Percentiles rank a stretch among this genome's conserved stretches.
phyloP scores from a whole-genome alignment of 192 early-diverging fungal genomes.

The Backusella liffmaniae region DNA sequence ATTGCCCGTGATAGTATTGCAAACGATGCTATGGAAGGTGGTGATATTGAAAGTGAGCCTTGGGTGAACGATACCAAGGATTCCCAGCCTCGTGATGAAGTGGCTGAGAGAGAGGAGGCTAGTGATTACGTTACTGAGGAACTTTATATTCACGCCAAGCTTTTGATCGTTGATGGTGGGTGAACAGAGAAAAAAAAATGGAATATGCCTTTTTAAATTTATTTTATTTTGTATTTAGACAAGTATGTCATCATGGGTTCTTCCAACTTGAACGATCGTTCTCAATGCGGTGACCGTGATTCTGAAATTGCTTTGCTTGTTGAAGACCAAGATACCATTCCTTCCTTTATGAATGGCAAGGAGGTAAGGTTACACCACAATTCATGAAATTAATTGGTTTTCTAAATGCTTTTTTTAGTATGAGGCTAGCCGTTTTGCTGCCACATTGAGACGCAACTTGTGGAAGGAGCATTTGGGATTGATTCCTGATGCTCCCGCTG shows the following conservation, averaged over 20 bases:
- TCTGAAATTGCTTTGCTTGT: conserved; percentile 85
- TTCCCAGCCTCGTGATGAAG: neutral
- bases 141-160: conserved; percentile 85
- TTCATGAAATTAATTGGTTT: conserved; percentile 27
- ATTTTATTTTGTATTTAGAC: neutral
- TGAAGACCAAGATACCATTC: conserved; percentile 66
- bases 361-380: conserved; percentile 32
- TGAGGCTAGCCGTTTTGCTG: conserved; percentile 71
- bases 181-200: neutral
- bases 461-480: conserved; percentile 87
- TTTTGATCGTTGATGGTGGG: conserved; percentile 87
- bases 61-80: neutral
- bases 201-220: neutral
- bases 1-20: conserved; percentile 11
- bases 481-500: conserved; percentile 45
- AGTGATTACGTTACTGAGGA: conserved; percentile 71
- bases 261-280: conserved; percentile 91
- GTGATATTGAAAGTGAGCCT: neutral
- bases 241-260: conserved; percentile 75
- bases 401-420: conserved; percentile 42
- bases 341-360: conserved; percentile 71
- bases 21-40: neutral
- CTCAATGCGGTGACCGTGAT: conserved; percentile 80
- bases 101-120: conserved; percentile 17
- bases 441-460: conserved; percentile 67